These are phyloP conservation scores for Saccharomycopsis fodiens DNA, from an alignment of 805 yeast species.

Conservation along the genomic window DNA sequence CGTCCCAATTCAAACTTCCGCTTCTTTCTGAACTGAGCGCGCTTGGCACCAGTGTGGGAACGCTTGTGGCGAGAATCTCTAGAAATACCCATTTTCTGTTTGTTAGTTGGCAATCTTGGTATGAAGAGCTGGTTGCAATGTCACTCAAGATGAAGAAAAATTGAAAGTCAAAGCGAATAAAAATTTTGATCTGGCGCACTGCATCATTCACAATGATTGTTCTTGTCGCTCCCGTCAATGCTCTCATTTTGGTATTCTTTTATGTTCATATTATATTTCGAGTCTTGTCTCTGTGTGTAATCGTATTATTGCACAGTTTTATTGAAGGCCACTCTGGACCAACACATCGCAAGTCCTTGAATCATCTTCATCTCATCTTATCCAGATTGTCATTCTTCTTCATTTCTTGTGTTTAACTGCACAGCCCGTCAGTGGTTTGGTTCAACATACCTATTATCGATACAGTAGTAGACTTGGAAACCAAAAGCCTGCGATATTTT, in stretches of 20 bases:
- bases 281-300: too few species aligned
- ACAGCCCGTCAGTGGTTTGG: not conserved
- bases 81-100: constrained; percentile 92
- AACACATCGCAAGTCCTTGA: too few species aligned
- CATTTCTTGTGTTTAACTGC: too few species aligned
- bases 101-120: constrained; percentile 19
- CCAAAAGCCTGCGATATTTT: not conserved
- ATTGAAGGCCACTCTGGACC: too few species aligned
- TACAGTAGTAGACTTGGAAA: not conserved
- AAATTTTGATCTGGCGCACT: not conserved
- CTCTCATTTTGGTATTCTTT: too few species aligned
- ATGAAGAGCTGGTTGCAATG: not conserved
- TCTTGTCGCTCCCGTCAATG: too few species aligned
- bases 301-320: too few species aligned
- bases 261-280: too few species aligned
- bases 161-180: not conserved
- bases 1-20: constrained; percentile 99
- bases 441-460: not conserved
- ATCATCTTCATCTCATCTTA: too few species aligned
- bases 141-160: not conserved
- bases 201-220: not conserved
- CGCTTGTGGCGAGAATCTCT: constrained; percentile 99
- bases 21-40: constrained; percentile 99
- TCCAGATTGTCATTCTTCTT: too few species aligned
- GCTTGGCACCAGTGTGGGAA: constrained; percentile 99